Evolutionary conservation across 495 filamentous ascomycete species (phyloP).

Genomic region (Aspergillus baeticus): DNA sequence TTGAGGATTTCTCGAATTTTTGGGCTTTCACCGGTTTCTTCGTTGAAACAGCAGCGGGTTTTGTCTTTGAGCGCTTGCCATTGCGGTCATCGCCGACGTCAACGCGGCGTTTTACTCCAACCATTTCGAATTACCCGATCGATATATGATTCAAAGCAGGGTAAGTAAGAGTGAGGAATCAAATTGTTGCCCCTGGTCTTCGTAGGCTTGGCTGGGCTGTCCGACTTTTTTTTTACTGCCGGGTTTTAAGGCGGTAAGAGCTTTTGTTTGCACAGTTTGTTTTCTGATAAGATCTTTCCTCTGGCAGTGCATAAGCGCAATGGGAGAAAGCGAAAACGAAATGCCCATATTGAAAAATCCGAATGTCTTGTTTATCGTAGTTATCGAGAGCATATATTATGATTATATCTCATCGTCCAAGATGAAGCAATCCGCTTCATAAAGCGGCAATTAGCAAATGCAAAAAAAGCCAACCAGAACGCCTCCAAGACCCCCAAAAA

Average conservation of each 20-base stretch:
- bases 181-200: neutral
- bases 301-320: neutral
- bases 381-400: neutral
- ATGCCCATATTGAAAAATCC: neutral
- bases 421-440: conserved; percentile 2
- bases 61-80: conserved; percentile 49
- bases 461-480: neutral
- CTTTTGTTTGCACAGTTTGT: conserved; percentile 3
- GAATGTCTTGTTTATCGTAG: neutral
- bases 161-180: neutral
- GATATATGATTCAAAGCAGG: neutral
- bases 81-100: conserved; percentile 44
- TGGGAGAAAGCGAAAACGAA: neutral
- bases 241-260: neutral
- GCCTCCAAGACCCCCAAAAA: neutral
- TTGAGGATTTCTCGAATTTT: conserved; percentile 20
- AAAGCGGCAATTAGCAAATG: neutral
- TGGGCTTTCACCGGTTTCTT: conserved; percentile 36
- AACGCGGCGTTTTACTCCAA: conserved; percentile 45
- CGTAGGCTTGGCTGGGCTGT: neutral
- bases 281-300: neutral
- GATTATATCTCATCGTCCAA: conserved; percentile 3
- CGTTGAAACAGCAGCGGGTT: conserved; percentile 30
- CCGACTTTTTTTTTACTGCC: conserved; percentile 13
- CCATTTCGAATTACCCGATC: conserved; percentile 29